Conservation (phyloP, 768 basidiomycete genomes). For the Serendipita sp. region DNA sequence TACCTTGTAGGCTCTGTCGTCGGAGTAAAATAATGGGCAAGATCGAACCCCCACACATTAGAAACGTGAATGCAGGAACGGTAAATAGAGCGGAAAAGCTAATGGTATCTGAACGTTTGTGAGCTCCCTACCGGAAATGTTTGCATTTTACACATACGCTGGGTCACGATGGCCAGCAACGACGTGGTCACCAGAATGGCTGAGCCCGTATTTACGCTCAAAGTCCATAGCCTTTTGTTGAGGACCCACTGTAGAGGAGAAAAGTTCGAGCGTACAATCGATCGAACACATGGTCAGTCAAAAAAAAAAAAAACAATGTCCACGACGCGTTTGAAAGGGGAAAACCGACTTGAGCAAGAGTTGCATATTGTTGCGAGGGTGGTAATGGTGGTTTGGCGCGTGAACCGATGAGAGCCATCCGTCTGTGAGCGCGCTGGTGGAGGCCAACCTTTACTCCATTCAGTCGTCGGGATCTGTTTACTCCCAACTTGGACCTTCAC, state of each 20-base stretch:
- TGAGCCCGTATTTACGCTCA: not conserved
- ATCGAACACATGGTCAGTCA: not conserved
- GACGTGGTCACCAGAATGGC: not conserved
- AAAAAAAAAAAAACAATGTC: not conserved
- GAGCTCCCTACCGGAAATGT: not conserved
- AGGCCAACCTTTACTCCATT: not conserved
- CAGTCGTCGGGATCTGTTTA: not conserved
- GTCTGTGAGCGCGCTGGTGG: not conserved
- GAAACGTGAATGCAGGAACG: not conserved
- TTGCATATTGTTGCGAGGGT: not conserved
- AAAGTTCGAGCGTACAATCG: not conserved
- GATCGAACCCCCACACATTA: not conserved
- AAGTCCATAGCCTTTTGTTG: not conserved
- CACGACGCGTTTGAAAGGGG: not conserved
- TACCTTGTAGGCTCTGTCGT: not conserved
- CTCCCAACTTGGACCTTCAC: not conserved
- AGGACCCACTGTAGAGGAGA: not conserved
- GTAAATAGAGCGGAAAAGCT: not conserved
- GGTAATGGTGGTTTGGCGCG: slow-evolving; percentile 4
- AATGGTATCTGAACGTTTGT: not conserved
- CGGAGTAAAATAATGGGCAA: not conserved
- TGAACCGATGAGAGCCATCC: slow-evolving; percentile 2
- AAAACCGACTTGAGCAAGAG: not conserved
- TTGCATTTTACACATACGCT: not conserved
- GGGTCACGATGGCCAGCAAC: not conserved